These are phyloP conservation scores for Colletotrichum magnum DNA, from an alignment of 2,329 filamentous ascomycete species.

Conservation along the genomic window DNA sequence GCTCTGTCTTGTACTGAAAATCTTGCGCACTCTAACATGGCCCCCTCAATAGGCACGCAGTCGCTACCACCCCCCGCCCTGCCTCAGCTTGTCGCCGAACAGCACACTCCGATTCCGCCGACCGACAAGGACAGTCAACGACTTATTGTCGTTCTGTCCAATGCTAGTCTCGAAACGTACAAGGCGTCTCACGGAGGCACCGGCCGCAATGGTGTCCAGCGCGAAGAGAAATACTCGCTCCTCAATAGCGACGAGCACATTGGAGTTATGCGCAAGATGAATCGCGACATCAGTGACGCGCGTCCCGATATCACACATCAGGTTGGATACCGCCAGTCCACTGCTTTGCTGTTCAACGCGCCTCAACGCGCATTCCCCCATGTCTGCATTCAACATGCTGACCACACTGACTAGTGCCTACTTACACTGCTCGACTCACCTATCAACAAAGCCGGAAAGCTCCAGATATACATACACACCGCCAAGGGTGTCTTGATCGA, in stretches of 20 bases:
- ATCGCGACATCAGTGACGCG: constrained; percentile 97
- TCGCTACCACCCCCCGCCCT: constrained; percentile 93
- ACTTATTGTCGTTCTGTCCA: constrained; percentile 95
- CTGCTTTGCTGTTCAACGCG: constrained; percentile 41
- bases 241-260: constrained; percentile 99
- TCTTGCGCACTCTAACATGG: constrained; percentile 12
- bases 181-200: constrained; percentile 84
- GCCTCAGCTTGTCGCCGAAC: constrained; percentile 93
- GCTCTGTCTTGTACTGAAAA: background rate
- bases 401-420: constrained; percentile 78
- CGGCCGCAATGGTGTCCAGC: constrained; percentile 73
- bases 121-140: constrained; percentile 93
- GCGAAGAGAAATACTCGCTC: constrained; percentile 96
- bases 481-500: constrained; percentile 98
- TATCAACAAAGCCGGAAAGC: constrained; percentile 96
- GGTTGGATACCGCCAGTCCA: constrained; percentile 68
- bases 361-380: constrained; percentile 45
- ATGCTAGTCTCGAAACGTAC: constrained; percentile 98
- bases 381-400: constrained; percentile 63
- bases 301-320: constrained; percentile 98
- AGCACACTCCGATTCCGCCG: constrained; percentile 85
- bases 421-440: constrained; percentile 97
- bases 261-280: constrained; percentile 99
- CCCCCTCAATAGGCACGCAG: constrained; percentile 79
- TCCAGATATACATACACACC: constrained; percentile 99